phyloP scores from a whole-genome alignment of 1,284 basidiomycete genomes.

The Vanrija sp. region DNA sequence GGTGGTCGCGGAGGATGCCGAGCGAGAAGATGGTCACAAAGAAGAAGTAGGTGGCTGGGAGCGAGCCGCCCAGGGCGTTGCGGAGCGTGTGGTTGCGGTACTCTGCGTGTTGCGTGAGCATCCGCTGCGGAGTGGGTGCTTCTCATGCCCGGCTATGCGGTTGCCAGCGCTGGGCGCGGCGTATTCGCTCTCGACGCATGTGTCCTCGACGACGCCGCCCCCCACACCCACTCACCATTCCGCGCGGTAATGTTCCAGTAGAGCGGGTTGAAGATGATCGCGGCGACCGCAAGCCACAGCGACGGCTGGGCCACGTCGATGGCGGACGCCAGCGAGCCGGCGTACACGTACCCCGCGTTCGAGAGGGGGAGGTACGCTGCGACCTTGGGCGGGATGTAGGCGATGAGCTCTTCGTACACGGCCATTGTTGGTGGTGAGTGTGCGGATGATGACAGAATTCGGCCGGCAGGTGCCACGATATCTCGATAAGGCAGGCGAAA shows the following conservation, averaged over 20 bases:
- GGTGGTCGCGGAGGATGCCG: constrained; percentile 76
- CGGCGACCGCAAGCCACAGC: constrained; percentile 60
- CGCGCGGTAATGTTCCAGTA: constrained; percentile 95
- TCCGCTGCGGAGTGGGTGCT: no score
- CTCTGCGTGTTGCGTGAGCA: constrained; percentile 55
- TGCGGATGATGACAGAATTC: no score
- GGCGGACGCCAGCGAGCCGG: constrained; percentile 14
- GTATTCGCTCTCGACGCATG: neutral
- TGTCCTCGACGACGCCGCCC: no score
- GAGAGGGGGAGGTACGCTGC: constrained; percentile 12
- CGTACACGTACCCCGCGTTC: constrained; percentile 28
- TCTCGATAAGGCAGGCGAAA: no score
- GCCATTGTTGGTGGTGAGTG: neutral
- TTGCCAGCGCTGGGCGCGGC: no score
- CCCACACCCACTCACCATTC: constrained; percentile 61
- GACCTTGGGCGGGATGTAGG: constrained; percentile 19
- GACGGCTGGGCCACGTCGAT: constrained; percentile 62
- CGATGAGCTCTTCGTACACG: constrained; percentile 12
- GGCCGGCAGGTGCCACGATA: neutral
- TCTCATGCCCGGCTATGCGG: no score
- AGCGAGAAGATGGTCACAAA: constrained; percentile 84
- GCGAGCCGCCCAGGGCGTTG: constrained; percentile 67
- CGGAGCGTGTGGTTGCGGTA: constrained; percentile 83
- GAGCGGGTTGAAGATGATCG: constrained; percentile 81
- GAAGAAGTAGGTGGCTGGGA: constrained; percentile 81